phyloP scores from a whole-genome alignment of 495 filamentous ascomycete species.

The Penicillium herquei region DNA sequence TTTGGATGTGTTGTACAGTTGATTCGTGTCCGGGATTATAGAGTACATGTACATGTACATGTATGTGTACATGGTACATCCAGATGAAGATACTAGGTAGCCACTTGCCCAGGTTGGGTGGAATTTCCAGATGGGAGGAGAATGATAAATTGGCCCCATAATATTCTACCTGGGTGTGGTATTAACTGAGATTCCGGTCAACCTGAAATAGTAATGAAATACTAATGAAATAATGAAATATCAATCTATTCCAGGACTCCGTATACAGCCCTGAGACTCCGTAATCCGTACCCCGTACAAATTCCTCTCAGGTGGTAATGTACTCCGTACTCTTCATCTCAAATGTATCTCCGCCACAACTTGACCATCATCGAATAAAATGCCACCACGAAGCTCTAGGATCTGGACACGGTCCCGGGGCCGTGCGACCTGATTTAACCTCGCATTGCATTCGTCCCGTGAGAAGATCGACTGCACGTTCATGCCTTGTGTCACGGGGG shows the following conservation, averaged over 20 bases:
- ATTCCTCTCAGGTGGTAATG: too few relatives aligned
- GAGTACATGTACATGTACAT: not conserved
- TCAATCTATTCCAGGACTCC: too few relatives aligned
- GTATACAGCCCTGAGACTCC: too few relatives aligned
- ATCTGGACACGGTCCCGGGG: slow-evolving; percentile 15
- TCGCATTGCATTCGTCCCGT: slow-evolving; percentile 36
- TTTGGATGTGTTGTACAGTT: slow-evolving; percentile 7
- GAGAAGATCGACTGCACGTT: slow-evolving; percentile 36
- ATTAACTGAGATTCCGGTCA: too few relatives aligned
- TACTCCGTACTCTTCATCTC: not conserved
- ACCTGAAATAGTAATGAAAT: too few relatives aligned
- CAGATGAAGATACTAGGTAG: too few relatives aligned
- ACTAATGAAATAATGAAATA: too few relatives aligned
- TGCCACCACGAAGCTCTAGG: slow-evolving; percentile 18
- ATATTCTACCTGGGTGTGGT: too few relatives aligned
- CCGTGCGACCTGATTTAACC: slow-evolving; percentile 33
- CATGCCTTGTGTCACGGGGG: slow-evolving; percentile 15
- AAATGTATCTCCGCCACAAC: not conserved
- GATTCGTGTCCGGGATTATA: slow-evolving; percentile 2
- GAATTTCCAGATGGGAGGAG: too few relatives aligned
- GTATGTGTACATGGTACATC: not conserved
- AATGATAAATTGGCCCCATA: too few relatives aligned
- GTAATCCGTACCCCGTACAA: too few relatives aligned
- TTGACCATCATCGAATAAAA: slow-evolving; percentile 12
- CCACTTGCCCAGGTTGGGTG: too few relatives aligned